These are phyloP conservation scores for Arachnomyces sp. DNA, from an alignment of 2,329 filamentous ascomycete species.

Conservation along the genomic window DNA sequence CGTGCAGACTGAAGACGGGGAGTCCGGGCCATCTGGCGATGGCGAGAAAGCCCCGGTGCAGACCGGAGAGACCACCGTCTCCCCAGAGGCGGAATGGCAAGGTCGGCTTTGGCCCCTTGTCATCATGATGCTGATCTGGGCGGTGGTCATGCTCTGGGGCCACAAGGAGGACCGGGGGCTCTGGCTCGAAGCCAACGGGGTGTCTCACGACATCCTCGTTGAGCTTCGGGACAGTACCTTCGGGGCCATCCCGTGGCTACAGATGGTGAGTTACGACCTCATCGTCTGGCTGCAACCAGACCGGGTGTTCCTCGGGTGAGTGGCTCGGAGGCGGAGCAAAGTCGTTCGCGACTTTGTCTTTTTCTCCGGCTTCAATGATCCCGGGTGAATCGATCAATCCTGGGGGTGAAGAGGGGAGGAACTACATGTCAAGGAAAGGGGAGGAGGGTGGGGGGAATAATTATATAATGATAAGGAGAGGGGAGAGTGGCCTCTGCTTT, in stretches of 20 bases:
- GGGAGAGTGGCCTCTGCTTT: too few species aligned
- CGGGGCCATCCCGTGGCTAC: conserved; percentile 5
- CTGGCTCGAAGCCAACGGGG: conserved; percentile 13
- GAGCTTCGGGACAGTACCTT: conserved; percentile 1
- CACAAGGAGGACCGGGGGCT: conserved; percentile 6
- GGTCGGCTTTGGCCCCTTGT: conserved; percentile 3
- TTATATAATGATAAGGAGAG: too few species aligned
- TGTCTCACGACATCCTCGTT: conserved; percentile 4
- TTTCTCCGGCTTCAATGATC: not conserved
- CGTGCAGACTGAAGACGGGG: too few species aligned
- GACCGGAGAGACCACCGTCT: conserved; percentile 7
- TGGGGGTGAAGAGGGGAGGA: too few species aligned
- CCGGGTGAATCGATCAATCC: conserved; percentile 1
- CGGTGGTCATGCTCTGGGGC: conserved; percentile 5
- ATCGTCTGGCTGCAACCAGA: conserved; percentile 10
- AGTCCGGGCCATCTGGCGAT: not conserved
- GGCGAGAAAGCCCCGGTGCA: conserved; percentile 8
- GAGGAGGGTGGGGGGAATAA: too few species aligned
- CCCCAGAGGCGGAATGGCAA: conserved; percentile 2
- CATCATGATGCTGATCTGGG: conserved; percentile 11
- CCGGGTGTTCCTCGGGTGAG: conserved; percentile 11
- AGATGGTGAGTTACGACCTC: conserved; percentile 7
- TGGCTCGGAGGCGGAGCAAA: not conserved
- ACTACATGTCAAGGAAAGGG: too few species aligned
- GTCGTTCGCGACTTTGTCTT: not conserved